A percentile compares a stretch with the other conserved stretches of the same genome.
Evolutionary conservation across 768 basidiomycete genomes (phyloP).

Genomic region (Strobilomyces dryophilus): DNA sequence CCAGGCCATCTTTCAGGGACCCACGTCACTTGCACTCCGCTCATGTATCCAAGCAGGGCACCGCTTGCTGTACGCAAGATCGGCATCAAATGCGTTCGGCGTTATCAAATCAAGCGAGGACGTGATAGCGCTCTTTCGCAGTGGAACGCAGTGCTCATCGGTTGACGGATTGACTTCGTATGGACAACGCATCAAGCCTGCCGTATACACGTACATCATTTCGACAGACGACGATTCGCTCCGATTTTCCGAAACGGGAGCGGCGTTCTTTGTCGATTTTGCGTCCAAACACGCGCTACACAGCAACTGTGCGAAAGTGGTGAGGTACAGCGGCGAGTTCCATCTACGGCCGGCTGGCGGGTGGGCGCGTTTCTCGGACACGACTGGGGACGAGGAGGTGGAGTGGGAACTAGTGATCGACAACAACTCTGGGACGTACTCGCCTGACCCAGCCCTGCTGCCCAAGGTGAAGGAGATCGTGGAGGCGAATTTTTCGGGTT

Average conservation of each 20-base stretch:
- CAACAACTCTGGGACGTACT: conserved; percentile 83
- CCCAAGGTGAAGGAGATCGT: conserved; percentile 58
- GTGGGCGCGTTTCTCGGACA: conserved; percentile 60
- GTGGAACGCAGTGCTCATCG: conserved; percentile 27
- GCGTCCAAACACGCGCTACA: conserved; percentile 86
- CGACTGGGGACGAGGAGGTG: conserved; percentile 48
- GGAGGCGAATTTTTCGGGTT: conserved; percentile 70
- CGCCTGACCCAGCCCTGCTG: conserved; percentile 62
- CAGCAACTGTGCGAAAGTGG: conserved; percentile 61
- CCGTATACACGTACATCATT: conserved; percentile 84
- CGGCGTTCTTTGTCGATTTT: conserved; percentile 83
- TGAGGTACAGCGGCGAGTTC: conserved; percentile 77
- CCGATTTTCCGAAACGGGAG: conserved; percentile 83
- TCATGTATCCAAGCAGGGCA: conserved; percentile 70
- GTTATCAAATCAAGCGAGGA: conserved; percentile 48
- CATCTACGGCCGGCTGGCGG: conserved; percentile 69
- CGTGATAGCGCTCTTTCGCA: conserved; percentile 49
- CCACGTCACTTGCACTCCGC: conserved; percentile 59
- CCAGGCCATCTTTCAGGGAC: conserved; percentile 63
- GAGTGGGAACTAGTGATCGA: conserved; percentile 83
- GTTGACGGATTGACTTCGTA: conserved; percentile 13
- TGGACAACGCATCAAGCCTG: conserved; percentile 63
- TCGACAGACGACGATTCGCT: conserved; percentile 69
- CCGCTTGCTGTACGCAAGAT: conserved; percentile 68
- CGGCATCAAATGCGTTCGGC: conserved; percentile 59